Evolutionary conservation across 169 alveolate species (phyloP).

Genomic region (Perkinsus chesapeaki): DNA sequence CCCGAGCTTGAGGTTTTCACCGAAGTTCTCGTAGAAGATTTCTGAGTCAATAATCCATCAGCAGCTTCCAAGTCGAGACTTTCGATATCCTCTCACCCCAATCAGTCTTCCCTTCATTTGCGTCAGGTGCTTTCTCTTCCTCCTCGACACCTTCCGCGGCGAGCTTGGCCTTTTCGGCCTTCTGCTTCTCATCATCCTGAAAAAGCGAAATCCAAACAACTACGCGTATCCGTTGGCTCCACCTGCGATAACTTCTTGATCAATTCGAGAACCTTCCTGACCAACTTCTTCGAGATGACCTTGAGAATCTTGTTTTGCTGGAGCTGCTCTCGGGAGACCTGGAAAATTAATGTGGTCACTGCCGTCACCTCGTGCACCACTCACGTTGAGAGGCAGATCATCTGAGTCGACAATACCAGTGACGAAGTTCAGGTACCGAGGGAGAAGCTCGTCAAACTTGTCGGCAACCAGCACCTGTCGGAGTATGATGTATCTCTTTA

Average conservation of each 20-base stretch:
- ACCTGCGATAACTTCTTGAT: slow-evolving; percentile 78
- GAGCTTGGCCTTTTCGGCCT: slow-evolving; percentile 66
- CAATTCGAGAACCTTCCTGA: slow-evolving; percentile 89
- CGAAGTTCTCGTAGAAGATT: slow-evolving; percentile 81
- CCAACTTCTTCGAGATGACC: slow-evolving; percentile 90
- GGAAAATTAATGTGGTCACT: background rate
- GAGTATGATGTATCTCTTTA: background rate
- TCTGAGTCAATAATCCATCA: slow-evolving; percentile 23
- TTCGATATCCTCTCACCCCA: slow-evolving; percentile 10
- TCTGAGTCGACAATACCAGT: slow-evolving; percentile 93
- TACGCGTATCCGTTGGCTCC: slow-evolving; percentile 21
- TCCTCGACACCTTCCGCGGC: slow-evolving; percentile 52
- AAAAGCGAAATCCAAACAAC: slow-evolving; percentile 35
- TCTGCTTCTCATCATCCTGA: slow-evolving; percentile 27
- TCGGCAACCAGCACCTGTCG: slow-evolving; percentile 84
- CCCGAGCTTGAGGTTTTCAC: slow-evolving; percentile 83
- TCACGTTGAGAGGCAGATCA: slow-evolving; percentile 88
- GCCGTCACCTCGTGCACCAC: background rate
- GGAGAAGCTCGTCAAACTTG: slow-evolving; percentile 83
- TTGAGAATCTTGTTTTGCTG: slow-evolving; percentile 86
- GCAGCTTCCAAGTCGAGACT: background rate
- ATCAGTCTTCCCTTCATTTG: slow-evolving; percentile 54
- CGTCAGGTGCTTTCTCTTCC: slow-evolving; percentile 50
- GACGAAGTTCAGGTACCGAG: slow-evolving; percentile 83
- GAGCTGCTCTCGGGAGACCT: slow-evolving; percentile 71